These are phyloP conservation scores for Gossypium arboreum DNA, from an alignment of 345 rosid species.

Conservation along the genomic window DNA sequence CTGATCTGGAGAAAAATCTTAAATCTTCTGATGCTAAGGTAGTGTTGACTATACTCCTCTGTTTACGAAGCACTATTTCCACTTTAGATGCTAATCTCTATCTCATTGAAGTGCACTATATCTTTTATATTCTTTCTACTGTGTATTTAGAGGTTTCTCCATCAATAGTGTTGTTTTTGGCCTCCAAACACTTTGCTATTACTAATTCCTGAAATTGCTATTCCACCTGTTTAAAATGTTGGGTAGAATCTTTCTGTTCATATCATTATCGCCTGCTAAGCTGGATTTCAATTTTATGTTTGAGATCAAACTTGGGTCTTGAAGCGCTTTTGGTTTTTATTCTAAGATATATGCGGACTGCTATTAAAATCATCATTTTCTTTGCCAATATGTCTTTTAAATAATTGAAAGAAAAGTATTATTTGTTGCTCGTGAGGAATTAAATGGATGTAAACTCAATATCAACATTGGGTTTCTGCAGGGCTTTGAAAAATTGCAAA, in stretches of 20 bases:
- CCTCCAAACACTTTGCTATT: neutral
- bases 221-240: neutral
- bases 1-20: constrained; percentile 66
- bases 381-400: neutral
- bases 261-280: neutral
- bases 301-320: neutral
- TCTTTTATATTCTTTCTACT: neutral
- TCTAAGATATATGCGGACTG: neutral
- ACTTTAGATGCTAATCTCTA: neutral
- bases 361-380: neutral
- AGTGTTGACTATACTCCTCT: constrained; percentile 6
- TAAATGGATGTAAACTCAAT: neutral
- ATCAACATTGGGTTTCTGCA: neutral
- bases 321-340: neutral
- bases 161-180: neutral
- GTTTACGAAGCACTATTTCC: neutral
- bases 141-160: neutral
- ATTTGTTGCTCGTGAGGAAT: neutral
- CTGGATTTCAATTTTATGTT: neutral
- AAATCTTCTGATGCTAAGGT: constrained; percentile 66
- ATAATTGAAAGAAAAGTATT: neutral
- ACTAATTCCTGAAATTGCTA: neutral
- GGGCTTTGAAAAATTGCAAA: neutral
- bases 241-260: too few species aligned
- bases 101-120: neutral